These are phyloP conservation scores for Sporothrix dimorphospora DNA, from an alignment of 2,329 filamentous ascomycete species.

Conservation along the genomic window DNA sequence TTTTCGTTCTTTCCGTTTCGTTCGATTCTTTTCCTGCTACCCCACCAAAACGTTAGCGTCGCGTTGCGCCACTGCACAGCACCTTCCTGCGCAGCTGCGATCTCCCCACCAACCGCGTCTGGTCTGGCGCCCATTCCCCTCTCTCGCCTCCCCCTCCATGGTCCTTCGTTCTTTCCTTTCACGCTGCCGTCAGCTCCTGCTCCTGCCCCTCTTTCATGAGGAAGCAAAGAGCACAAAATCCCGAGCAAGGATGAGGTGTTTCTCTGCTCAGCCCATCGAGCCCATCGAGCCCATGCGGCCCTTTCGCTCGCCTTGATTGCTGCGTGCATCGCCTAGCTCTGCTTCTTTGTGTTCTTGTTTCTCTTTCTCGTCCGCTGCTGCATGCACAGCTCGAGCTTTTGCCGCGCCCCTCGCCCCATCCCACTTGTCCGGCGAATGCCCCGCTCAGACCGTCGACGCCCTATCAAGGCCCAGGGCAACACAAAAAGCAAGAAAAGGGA, in stretches of 20 bases:
- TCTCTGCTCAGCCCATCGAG: conserved; percentile 14
- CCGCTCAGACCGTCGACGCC: conserved; percentile 20
- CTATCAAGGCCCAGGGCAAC: conserved; percentile 18
- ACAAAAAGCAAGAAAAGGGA: background rate
- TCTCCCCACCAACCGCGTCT: conserved; percentile 22
- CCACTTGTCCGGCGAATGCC: conserved; percentile 13
- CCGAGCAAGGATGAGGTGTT: background rate
- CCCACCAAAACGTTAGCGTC: conserved; percentile 26
- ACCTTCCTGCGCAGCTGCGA: conserved; percentile 9
- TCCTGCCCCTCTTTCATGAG: background rate
- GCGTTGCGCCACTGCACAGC: conserved; percentile 23
- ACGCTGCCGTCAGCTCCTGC: background rate
- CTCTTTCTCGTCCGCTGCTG: background rate
- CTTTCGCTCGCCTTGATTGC: background rate
- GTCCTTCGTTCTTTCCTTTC: background rate
- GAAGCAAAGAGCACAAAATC: background rate
- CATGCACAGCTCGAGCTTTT: conserved; percentile 2
- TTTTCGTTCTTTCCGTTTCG: background rate
- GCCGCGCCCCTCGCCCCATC: conserved; percentile 5
- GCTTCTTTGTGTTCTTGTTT: no score
- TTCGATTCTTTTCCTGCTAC: conserved; percentile 22
- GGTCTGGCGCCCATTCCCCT: conserved; percentile 9
- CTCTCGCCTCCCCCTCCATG: background rate
- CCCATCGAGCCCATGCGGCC: background rate
- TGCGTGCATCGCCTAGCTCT: background rate